Conservation (phyloP, 495 filamentous ascomycete genomes). For the Amorphotheca resinae region DNA sequence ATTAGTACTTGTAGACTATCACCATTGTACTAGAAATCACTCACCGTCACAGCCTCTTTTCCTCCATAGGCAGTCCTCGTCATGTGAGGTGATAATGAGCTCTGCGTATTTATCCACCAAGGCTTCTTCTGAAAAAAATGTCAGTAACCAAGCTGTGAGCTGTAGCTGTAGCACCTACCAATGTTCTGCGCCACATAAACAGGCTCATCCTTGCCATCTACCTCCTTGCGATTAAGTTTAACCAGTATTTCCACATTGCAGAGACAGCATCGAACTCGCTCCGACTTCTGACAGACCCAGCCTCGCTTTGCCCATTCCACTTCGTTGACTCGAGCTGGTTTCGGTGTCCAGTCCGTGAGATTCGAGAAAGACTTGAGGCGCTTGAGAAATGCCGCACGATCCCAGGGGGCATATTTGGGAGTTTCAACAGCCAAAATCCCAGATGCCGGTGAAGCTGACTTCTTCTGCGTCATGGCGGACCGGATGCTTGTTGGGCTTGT, state of each 20-base stretch:
- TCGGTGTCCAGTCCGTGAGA: slow-evolving; percentile 77
- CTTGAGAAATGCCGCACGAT: slow-evolving; percentile 69
- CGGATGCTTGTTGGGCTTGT: too few species aligned
- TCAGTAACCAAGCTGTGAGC: neutral
- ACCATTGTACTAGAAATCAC: neutral
- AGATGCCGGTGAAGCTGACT: slow-evolving; percentile 28
- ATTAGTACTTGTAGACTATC: slow-evolving; percentile 21
- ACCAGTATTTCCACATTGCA: slow-evolving; percentile 76
- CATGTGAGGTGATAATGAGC: slow-evolving; percentile 62
- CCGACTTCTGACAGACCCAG: slow-evolving; percentile 74
- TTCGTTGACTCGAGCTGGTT: slow-evolving; percentile 71
- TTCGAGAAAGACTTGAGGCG: slow-evolving; percentile 79
- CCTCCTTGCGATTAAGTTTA: slow-evolving; percentile 57
- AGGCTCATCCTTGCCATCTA: slow-evolving; percentile 48
- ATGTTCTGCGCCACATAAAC: slow-evolving; percentile 36
- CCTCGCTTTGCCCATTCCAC: slow-evolving; percentile 92
- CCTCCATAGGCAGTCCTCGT: slow-evolving; percentile 78
- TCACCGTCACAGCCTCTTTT: slow-evolving; percentile 73
- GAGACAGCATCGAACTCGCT: slow-evolving; percentile 71
- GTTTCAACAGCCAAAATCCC: slow-evolving; percentile 15
- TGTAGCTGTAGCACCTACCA: slow-evolving; percentile 10
- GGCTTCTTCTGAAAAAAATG: slow-evolving; percentile 36
- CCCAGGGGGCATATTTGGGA: slow-evolving; percentile 60
- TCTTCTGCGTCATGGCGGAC: slow-evolving; percentile 28
- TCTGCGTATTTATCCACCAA: slow-evolving; percentile 67